Conservation (phyloP, 495 filamentous ascomycete genomes). For the Aspergillus wentii region DNA sequence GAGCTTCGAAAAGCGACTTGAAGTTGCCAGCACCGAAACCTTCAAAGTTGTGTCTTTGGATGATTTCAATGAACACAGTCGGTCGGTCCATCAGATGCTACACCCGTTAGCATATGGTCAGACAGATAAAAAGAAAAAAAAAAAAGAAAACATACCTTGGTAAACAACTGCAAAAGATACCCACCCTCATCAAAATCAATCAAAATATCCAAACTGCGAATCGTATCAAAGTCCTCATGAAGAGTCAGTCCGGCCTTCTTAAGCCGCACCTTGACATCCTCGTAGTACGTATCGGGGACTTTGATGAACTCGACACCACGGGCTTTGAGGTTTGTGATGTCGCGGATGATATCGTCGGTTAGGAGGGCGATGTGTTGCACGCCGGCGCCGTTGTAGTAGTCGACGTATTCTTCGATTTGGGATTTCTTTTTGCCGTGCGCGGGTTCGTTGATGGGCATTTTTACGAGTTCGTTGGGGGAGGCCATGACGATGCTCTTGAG, state of each 20-base stretch:
- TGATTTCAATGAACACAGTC: constrained; percentile 92
- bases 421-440: constrained; percentile 77
- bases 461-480: constrained; percentile 72
- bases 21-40: constrained; percentile 96
- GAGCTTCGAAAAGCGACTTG: constrained; percentile 86
- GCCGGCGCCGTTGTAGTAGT: constrained; percentile 79
- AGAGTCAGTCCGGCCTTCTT: constrained; percentile 49
- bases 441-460: constrained; percentile 98
- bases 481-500: constrained; percentile 85
- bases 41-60: constrained; percentile 78
- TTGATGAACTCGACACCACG: constrained; percentile 86
- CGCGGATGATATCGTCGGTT: constrained; percentile 69
- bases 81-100: constrained; percentile 85
- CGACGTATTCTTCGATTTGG: constrained; percentile 90
- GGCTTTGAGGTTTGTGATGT: constrained; percentile 68
- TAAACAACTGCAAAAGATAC: constrained; percentile 82
- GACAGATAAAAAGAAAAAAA: neutral
- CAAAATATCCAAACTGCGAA: constrained; percentile 71
- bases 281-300: constrained; percentile 79
- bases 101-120: constrained; percentile 14
- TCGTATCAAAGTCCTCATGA: constrained; percentile 68
- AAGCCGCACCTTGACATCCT: constrained; percentile 64
- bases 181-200: constrained; percentile 91
- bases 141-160: constrained; percentile 48
- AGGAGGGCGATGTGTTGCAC: constrained; percentile 89